Base-by-base conservation (phyloP, 148 eudicot genomes). In the Chenopodium berlandieri region DNA sequence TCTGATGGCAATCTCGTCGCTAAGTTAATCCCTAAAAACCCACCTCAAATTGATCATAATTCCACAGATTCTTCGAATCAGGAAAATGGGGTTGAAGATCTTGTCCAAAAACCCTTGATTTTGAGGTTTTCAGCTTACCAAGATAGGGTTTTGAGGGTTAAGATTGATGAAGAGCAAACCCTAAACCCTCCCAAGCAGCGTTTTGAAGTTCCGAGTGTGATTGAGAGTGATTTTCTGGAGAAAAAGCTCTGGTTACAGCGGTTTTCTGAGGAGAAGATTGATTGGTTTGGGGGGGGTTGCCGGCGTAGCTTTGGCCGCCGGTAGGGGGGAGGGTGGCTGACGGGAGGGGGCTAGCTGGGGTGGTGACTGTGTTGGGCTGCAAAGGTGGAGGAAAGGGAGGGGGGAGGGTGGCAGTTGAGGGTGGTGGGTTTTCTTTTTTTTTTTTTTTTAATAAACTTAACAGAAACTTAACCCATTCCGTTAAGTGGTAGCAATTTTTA, bases 241-340 rank as follows among this genome's bases (percentile, higher is more conserved):
- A 92, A 88, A 73, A 97, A 94, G 86, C 85, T 97, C 9, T 94
- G 97, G 95, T 83, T 97, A 12, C 89, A 88, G 81, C 80, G 92
- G 78, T 68, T 85, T 52, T 82, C 81, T 0, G 89, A 91, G 89
- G 97, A 87, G 80, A 77, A 82, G 30, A 83, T 85, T 44, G 88
- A 79, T 73, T n/a, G n/a, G n/a, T n/a, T n/a, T n/a, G n/a, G n/a
- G n/a, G n/a, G n/a, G n/a, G n/a, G n/a, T n/a, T n/a, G n/a, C n/a
- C n/a, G n/a, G n/a, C n/a, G n/a, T n/a, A n/a, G n/a, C n/a, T n/a
- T n/a, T n/a, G n/a, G n/a, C n/a, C n/a, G n/a, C n/a, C n/a, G n/a
- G n/a, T n/a, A n/a, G n/a, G n/a, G n/a, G n/a, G n/a, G n/a, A n/a
- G n/a, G n/a, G n/a, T n/a, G n/a, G n/a, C n/a, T n/a, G n/a, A n/a